phyloP scores from a whole-genome alignment of 768 basidiomycete genomes.

The Calocybe indica region DNA sequence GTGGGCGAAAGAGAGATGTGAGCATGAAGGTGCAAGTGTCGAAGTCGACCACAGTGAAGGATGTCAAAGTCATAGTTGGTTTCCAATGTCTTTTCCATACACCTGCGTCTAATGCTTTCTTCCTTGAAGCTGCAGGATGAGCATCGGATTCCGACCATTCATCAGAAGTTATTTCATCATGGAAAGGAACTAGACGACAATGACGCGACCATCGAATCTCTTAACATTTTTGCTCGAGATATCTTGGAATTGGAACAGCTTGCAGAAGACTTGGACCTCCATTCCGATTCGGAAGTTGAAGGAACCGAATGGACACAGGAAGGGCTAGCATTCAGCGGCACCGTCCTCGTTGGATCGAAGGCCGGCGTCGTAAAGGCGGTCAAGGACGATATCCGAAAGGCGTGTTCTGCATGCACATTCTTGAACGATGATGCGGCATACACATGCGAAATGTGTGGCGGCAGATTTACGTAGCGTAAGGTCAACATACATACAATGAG shows the following conservation, averaged over 20 bases:
- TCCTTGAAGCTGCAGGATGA: constrained; percentile 50
- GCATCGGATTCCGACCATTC: constrained; percentile 67
- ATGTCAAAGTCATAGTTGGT: constrained; percentile 69
- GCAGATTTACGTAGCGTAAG: not conserved
- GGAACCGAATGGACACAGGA: constrained; percentile 41
- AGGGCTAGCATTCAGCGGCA: constrained; percentile 69
- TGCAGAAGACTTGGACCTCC: constrained; percentile 52
- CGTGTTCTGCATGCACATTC: constrained; percentile 57
- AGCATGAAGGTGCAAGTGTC: constrained; percentile 47
- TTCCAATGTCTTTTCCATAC: not conserved
- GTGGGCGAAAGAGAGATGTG: constrained; percentile 49
- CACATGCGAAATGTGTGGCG: constrained; percentile 40
- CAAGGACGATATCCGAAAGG: constrained; percentile 20
- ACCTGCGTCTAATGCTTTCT: constrained; percentile 3
- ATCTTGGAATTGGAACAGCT: constrained; percentile 62
- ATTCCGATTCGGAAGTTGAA: constrained; percentile 43
- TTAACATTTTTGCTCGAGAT: constrained; percentile 51
- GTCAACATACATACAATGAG: constrained; percentile 11
- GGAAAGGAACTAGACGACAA: constrained; percentile 64
- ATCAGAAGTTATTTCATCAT: constrained; percentile 62
- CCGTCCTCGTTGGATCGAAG: constrained; percentile 38
- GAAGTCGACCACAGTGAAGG: constrained; percentile 68
- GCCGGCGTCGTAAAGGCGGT: constrained; percentile 5
- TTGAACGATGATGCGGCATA: constrained; percentile 38
- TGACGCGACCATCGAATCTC: constrained; percentile 45